Base-by-base conservation (phyloP, 768 basidiomycete genomes). In the Xerocomus brunneocitrinus region DNA sequence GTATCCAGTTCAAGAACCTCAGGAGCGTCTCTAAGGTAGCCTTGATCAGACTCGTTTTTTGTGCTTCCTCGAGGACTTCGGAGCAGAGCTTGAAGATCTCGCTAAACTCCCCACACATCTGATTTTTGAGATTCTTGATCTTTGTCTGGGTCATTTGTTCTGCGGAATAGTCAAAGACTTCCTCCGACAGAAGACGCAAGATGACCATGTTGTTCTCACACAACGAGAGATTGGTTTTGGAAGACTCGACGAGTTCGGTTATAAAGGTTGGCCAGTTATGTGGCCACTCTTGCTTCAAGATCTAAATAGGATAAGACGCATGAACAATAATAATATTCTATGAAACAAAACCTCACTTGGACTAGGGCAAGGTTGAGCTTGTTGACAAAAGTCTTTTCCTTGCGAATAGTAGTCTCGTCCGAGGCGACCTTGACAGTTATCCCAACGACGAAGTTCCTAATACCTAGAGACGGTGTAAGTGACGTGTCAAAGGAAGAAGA, bases 141-240 rank as follows among this genome's bases (percentile, higher is more conserved):
- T 95, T 98, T 9, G 87, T 87, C 71, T 97, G 94, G 0, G 95
- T 98, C 93, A 99, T 89, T 71, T 95, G 92, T 62, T 99, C 97
- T 3, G 97, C 93, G 4, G 94, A 97, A 72, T 88, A 99, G 71
- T 99, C 97, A 66, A 99, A 99, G 54, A 99, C 92, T 71, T 99
- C 97, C 67, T 99, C 97, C 0, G 93, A 95, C n/a, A 98, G 80
- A 12, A 99, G 79, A 66, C 91, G 91, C 62, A 98, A 79, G 68
- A 99, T 98, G 70, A 93, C 82, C 97, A 99, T 99, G 75, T 99
- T 99, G 80, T 99, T 99, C 75, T 99, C 97, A 79, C 97, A 98
- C 30, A 98, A 81, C 2, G 91, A 86, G 38, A 98, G 82, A 67
- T 94, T 98, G 40, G 91, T 92, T 72, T 95, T 95, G 41, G 95